Base-by-base conservation (phyloP, 148 eudicot species). In the Nepenthes gracilis region DNA sequence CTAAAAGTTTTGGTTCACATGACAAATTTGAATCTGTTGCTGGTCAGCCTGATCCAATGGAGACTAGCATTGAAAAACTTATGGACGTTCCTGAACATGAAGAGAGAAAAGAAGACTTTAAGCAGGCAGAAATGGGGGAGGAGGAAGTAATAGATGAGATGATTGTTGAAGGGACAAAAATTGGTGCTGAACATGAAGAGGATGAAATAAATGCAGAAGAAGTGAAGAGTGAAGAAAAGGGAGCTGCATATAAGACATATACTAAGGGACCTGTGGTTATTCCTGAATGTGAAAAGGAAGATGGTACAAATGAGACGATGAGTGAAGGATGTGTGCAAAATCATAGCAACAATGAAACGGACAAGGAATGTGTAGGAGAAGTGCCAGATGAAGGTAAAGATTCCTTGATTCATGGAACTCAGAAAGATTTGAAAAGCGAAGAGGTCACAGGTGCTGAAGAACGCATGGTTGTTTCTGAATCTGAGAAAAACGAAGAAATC, bases 1-100 rank as follows among this genome's bases (percentile, higher is more conserved):
- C 57, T 54, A 63, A 72, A 66, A 53, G 9, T 35, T 10, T 57
- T 58, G 63, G 45, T 60, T 62, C 58, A 48, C 35, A 3, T 2
- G 53, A 49, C 53, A 5, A 49, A 2, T 12, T 12, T 23, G 23
- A 23, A 23, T 23, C 23, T 23, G 23, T 23, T 23, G 23, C 23
- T 23, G 23, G 23, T 23, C 23, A 23, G 23, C 23, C 23, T 23
- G 23, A 23, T 23, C 23, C 23, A 49, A 49, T 12, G 11, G 53
- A 49, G 13, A 49, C 53, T 6, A 49, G 13, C 13, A 10, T 11
- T 49, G 53, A 49, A 49, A 12, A 49, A 49, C 11, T 1, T 49
- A 2, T 49, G 12, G 53, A 6, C 11, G 10, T 11, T 49, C 3
- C 53, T 49, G 53, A 12, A 49, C 3, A 49, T 6, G 15, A 23